Evolutionary conservation across 345 rosid species (phyloP), one percentile per base, ranked within the genome.

Genomic region (Orychophragmus violaceus): DNA sequence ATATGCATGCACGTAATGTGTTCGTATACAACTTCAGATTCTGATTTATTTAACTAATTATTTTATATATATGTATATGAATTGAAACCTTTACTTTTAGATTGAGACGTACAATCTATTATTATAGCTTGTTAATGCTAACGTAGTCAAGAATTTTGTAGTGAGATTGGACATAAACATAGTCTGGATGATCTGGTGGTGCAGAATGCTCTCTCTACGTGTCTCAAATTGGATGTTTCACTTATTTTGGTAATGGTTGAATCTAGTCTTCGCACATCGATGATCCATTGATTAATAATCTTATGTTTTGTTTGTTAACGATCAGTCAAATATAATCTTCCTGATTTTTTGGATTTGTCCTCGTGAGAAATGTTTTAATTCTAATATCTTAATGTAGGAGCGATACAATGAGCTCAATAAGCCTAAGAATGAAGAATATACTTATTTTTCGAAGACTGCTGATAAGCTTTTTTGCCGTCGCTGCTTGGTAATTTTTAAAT

Each of bases 381-480:
- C 45, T 5, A 30, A 32, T 44, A 62, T n/a, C n/a, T n/a, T 64
- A 51, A 51, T 82, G 76, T 82, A 90, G 97, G 96, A 82, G 16
- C 74, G 98, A 33, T 84, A 85, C 72, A 63, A 69, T 69, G 63
- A 55, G 51, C 82, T 84, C 72, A 63, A 69, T 69, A 71, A 55
- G 51, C 82, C 82, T 66, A 88, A 83, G 61, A 75, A 72, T 23
- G 82, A 69, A 58, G 75, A 79, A 41, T 67, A 75, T 56, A 75
- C 50, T 75, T 74, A 79, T 75, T 83, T 92, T 65, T 59, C 79
- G 61, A 90, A 88, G 77, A 75, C 87, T 74, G 68, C 75, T 73
- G 89, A 86, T 81, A 88, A 73, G 68, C 80, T 74, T 59, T 87
- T 84, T 68, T 93, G 98, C 68, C 98, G 97, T 45, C 98, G 90